Percentiles rank a stretch among this genome's conserved stretches.
Evolutionary conservation across 441 rosid genomes (phyloP).

Genomic region (Euphorbia celastroides): DNA sequence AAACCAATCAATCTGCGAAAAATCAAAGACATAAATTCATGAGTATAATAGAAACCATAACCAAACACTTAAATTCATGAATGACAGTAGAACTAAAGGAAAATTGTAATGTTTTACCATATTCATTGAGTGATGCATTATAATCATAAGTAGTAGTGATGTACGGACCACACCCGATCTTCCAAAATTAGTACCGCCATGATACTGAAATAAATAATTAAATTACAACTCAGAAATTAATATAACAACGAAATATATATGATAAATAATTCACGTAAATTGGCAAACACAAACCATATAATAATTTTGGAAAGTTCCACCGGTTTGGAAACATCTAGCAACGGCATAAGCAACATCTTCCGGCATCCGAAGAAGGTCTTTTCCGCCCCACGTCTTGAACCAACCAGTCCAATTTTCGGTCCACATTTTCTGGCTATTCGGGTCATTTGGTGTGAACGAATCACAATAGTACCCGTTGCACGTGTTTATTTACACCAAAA

Average conservation of each 20-base stretch:
- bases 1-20: too few species aligned
- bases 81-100: neutral
- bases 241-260: too few species aligned
- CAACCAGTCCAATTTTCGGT: conserved; percentile 73
- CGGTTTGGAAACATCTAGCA: conserved; percentile 49
- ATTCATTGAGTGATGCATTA: conserved; percentile 73
- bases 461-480: conserved; percentile 81
- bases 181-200: conserved; percentile 84
- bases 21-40: neutral
- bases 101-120: conserved; percentile 27
- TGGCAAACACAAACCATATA: conserved; percentile 43
- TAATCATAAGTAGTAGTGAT: conserved; percentile 67
- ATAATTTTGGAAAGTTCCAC: conserved; percentile 60
- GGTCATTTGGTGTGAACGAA: conserved; percentile 35
- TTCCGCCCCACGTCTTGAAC: conserved; percentile 56
- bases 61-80: neutral
- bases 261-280: neutral
- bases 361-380: conserved; percentile 45
- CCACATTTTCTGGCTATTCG: conserved; percentile 58
- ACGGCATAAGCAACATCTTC: conserved; percentile 67
- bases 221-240: too few species aligned
- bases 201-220: conserved; percentile 36
- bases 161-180: conserved; percentile 59
- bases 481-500: conserved; percentile 37
- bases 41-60: neutral